A percentile compares a stretch with the other conserved stretches of the same genome.
Evolutionary conservation across 805 yeast species (phyloP).

Genomic region (Wickerhamomyces subpelliculosus): DNA sequence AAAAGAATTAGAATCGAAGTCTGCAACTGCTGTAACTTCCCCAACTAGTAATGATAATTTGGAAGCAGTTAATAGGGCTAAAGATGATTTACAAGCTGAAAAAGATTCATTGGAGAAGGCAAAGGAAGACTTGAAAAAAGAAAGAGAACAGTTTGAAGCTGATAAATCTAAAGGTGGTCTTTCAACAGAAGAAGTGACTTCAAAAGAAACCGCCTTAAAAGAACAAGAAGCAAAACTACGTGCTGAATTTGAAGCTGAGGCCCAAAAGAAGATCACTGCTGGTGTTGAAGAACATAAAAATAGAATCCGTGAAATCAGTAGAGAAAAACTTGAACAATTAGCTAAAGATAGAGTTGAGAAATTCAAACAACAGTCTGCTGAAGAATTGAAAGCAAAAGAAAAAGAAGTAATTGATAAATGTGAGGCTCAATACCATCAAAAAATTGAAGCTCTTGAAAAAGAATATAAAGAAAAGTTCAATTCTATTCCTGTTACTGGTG

Average conservation of each 20-base stretch:
- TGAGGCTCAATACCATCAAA: no score
- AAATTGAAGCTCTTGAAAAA: constrained; percentile 11
- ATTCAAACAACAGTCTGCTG: constrained; percentile 20
- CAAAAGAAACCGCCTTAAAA: constrained; percentile 9
- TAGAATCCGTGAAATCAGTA: constrained; percentile 31
- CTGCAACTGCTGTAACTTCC: constrained; percentile 3
- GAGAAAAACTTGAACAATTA: constrained; percentile 24
- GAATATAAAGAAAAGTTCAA: constrained; percentile 14
- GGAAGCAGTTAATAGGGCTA: no score
- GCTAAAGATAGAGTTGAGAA: constrained; percentile 23
- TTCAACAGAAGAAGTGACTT: constrained; percentile 4
- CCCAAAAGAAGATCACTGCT: constrained; percentile 14
- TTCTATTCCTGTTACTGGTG: constrained; percentile 21
- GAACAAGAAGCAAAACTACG: constrained; percentile 18
- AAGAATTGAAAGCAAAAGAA: constrained; percentile 19
- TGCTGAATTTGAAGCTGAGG: constrained; percentile 21
- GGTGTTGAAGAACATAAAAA: constrained; percentile 22
- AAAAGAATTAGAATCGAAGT: constrained; percentile 1
- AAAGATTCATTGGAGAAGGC: constrained; percentile 15
- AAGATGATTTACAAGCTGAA: constrained; percentile 4
- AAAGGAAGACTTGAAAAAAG: constrained; percentile 10
- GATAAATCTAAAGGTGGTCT: constrained; percentile 4
- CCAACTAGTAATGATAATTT: no score
- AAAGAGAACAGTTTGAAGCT: constrained; percentile 13
- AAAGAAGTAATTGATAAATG: constrained; percentile 22